Evolutionary conservation across 208 protist species (phyloP), one percentile per base, ranked within the genome.

Genomic region (Wallacemonas sp.): DNA sequence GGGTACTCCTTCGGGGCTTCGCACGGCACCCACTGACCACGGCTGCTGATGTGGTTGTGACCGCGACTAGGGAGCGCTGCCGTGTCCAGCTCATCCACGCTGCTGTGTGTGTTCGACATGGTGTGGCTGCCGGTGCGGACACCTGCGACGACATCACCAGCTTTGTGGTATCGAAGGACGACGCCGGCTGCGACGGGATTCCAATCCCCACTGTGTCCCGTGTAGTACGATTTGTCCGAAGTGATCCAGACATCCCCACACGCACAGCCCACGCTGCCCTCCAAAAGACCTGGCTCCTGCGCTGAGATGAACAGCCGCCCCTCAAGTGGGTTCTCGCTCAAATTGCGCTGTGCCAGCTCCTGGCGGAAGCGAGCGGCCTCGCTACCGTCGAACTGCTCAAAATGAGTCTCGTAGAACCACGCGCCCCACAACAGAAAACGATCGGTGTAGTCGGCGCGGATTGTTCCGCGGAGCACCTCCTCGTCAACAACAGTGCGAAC

Each of bases 391-490:
- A 85, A 66, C 41, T 67, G 51, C 22, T 72, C 61, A 19, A 78
- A 65, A 27, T 67, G 66, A 0, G 22, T 38, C 5, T 28, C 67
- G 66, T 80, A 80, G 62, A 76, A 82, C 51, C 60, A 53, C 15
- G 61, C 76, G 14, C 68, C 82, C 82, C 82, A 88, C 30, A 85
- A 53, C n/a, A 85, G 54, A 28, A 80, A 49, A 5, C 74, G 70
- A 21, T 68, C 75, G 15, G 72, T 55, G 30, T 79, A 54, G 14
- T 72, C 58, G 21, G 62, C 45, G 55, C 62, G 65, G 11, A 88
- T 68, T 14, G 26, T 27, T 2, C 68, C 82, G 14, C 31, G 59
- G 41, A 88, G 58, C 51, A 72, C 56, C 31, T 75, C 69, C 19
- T 72, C 75, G 12, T 66, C 19, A 12, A 88, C 31, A 30, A 72